Percentiles rank a stretch among this genome's conserved stretches.
phyloP scores from a whole-genome alignment of 768 basidiomycete genomes.

The Leccinum fibrillosum region DNA sequence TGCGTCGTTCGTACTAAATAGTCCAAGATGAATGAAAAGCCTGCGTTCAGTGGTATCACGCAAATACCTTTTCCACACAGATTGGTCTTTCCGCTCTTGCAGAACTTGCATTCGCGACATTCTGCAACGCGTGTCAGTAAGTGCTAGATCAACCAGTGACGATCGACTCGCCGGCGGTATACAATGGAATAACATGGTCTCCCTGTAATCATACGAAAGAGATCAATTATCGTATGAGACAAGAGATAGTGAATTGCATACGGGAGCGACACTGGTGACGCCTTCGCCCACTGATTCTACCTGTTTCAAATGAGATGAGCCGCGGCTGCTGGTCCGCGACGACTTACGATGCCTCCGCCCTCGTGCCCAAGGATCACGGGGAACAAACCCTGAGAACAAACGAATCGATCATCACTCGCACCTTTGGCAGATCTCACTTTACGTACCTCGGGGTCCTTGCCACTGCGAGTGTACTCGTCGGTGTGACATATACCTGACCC shows the following conservation, averaged over 20 bases:
- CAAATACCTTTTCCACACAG: conserved; percentile 84
- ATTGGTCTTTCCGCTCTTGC: conserved; percentile 97
- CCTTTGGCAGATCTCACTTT: conserved; percentile 3
- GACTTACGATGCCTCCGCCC: conserved; percentile 81
- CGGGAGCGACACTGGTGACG: conserved; percentile 72
- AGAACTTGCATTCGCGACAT: conserved; percentile 97
- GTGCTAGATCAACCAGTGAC: not conserved
- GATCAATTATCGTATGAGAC: not conserved
- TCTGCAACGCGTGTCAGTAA: conserved; percentile 42
- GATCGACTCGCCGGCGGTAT: conserved; percentile 75
- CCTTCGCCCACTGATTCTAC: conserved; percentile 98
- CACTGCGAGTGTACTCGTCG: conserved; percentile 95
- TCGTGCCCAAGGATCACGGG: conserved; percentile 95
- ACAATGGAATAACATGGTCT: conserved; percentile 96
- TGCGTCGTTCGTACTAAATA: conserved; percentile 82
- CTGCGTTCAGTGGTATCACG: not conserved
- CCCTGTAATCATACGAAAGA: conserved; percentile 42
- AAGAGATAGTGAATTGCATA: conserved; percentile 24
- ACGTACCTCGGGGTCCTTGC: conserved; percentile 88
- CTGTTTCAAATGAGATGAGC: conserved; percentile 36
- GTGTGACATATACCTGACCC: conserved; percentile 88
- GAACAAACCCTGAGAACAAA: conserved; percentile 64
- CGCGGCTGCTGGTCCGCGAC: not conserved
- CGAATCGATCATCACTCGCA: conserved; percentile 1
- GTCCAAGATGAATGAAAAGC: not conserved